Evolutionary conservation across 164 flowering plant species (phyloP), one percentile per base, ranked within the genome.

Genomic region (Saururus chinensis): DNA sequence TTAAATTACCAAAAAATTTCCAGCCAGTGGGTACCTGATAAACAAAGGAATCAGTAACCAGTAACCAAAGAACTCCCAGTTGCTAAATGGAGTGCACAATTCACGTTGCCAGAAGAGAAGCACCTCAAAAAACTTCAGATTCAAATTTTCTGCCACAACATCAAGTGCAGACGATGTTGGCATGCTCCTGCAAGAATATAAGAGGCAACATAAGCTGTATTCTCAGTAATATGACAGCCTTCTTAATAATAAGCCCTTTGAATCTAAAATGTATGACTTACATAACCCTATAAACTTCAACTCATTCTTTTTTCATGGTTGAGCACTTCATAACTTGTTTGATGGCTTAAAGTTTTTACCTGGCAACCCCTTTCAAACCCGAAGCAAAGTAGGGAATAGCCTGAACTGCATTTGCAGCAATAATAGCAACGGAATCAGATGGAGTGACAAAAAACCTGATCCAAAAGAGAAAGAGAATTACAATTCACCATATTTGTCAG

Each of bases 141-240:
- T 86, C 57, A 95, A 74, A 70, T 81, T 67, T 59, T 88, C 81
- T 57, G 99, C 99, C 7, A 93, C 99, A 66, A 93, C 99, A 80
- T 95, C 99, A 35, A 95, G 89, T 40, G 99, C 99, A 76, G 99
- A 97, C 60, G 99, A 95, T 48, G 97, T 95, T 42, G 99, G 99
- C 99, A 95, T 95, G 76, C 99, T 95, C 96, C 99, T 91, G 78
- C 70, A 84, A 65, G 64, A 71, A 52, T 45, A 17, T 10, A 45
- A 45, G 14, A 45, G 17, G 14, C 17, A 45, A 45, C 49, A 45
- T 45, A 45, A 12, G 49, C 2, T 8, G 17, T 2, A 8, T 45
- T 45, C 17, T 45, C 49, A 45, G n/a, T 1, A 17, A 45, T 17
- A 12, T 45, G 49, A 30, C 6, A 2, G 37, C 6, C 37, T 30